A percentile compares a stretch with the other conserved stretches of the same genome.
Conservation (phyloP, 73 alveolate genomes). For the Paramecium sonneborni region DNA sequence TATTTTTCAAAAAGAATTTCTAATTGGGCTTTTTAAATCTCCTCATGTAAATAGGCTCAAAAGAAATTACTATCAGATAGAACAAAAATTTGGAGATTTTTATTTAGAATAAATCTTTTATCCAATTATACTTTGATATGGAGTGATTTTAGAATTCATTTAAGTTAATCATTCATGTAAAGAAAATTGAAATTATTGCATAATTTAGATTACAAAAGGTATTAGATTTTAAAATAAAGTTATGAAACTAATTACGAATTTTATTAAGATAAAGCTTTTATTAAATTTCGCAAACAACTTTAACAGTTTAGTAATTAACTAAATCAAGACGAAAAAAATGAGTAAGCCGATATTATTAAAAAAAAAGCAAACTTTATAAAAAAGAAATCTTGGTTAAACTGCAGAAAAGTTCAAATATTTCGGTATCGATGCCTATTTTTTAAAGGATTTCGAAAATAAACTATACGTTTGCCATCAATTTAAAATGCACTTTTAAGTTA, state of each 20-base stretch:
- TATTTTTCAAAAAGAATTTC: neutral
- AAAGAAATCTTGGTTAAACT: neutral
- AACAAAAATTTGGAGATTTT: neutral
- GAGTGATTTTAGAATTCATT: slow-evolving; percentile 9
- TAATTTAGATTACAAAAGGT: neutral
- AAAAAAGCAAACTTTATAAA: neutral
- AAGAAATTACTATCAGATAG: neutral
- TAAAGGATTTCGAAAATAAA: slow-evolving; percentile 8
- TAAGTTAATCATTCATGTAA: neutral
- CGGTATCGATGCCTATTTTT: neutral
- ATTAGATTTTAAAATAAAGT: neutral
- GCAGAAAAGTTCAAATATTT: neutral
- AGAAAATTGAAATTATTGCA: neutral
- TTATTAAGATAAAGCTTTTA: neutral
- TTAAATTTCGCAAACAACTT: neutral
- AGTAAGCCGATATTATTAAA: neutral
- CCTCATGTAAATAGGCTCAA: neutral
- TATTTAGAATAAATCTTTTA: neutral
- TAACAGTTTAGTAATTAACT: neutral
- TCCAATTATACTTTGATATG: neutral
- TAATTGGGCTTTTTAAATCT: neutral
- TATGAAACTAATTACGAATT: neutral
- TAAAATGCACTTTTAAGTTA: neutral
- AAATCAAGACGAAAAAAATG: neutral
- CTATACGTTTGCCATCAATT: neutral